Base-by-base conservation (phyloP, 1,284 basidiomycete species). In the Austropuccinia psidii region DNA sequence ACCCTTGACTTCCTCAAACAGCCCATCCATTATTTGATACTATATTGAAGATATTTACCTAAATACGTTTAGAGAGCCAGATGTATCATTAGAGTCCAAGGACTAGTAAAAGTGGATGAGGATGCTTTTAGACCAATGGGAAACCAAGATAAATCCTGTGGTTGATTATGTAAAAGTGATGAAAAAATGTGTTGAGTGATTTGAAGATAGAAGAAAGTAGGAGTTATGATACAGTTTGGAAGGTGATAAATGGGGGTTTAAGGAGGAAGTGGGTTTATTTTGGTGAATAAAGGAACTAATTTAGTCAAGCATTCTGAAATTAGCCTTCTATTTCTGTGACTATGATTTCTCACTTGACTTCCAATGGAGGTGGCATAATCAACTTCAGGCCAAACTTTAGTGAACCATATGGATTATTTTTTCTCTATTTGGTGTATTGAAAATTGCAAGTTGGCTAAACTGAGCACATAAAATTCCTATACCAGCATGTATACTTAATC, bases 401-500 rank as follows among this genome's bases (percentile, higher is more conserved):
- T 82, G 27, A 95, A 82, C 93, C 94, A 97, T 43, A 83, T 85
- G n/a, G 93, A 79, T 0, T 90, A 87, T 78, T 91, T 90, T 77
- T 92, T 90, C 78, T 91, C 89, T 17, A 95, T 82, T 41, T 88
- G 87, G 83, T 90, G 86, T 4, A 88, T 85, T 79, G 91, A 91
- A 7, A 21, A 88, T 85, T 54, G 89, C 87, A 78, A 96, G 91
- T 76, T 88, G 87, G 72, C 85, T 87, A 0, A 90, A 87, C 19
- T 89, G 81, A 27, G 83, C 84, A 37, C 96, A 82, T 73, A 86
- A 88, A 27, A 85, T 82, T 17, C 85, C 82, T 52, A 97, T 83
- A 79, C 97, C 90, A 60, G 84, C 82, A 54, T 24, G 82, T 91
- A 94, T 29, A 93, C 89, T 0, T 93, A 87, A 78, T 98, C 94